These are phyloP conservation scores for Kuraishia borneana DNA, from an alignment of 805 yeast genomes.

Conservation along the genomic window DNA sequence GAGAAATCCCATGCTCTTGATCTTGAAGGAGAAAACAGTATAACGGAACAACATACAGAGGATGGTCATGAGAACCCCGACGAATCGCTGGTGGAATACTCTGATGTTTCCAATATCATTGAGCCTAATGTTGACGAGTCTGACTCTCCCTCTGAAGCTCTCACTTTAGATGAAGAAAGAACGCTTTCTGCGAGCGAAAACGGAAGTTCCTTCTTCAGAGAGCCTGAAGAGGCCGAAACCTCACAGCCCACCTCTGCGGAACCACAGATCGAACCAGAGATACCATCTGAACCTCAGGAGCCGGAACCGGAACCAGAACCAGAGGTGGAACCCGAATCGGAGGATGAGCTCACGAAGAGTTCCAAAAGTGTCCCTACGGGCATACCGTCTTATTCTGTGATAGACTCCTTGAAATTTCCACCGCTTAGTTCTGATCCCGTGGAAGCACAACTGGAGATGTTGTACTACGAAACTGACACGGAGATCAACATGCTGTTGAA, in stretches of 20 bases:
- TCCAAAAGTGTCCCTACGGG: slow-evolving; percentile 9
- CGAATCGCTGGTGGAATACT: background rate
- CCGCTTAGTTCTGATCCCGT: slow-evolving; percentile 7
- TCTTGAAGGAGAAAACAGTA: no score
- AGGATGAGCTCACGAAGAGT: slow-evolving; percentile 15
- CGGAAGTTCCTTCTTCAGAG: background rate
- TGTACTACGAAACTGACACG: slow-evolving; percentile 18
- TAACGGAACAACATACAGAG: slow-evolving; percentile 4
- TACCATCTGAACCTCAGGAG: no score
- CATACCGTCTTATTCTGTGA: slow-evolving; percentile 12
- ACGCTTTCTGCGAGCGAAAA: slow-evolving; percentile 1
- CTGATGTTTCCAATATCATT: background rate
- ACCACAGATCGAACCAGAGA: background rate
- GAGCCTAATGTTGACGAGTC: no score
- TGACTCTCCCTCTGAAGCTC: no score
- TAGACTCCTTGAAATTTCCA: slow-evolving; percentile 6
- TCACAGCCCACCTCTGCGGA: background rate
- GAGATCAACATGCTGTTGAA: slow-evolving; percentile 13
- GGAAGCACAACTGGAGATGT: slow-evolving; percentile 13
- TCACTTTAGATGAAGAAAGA: slow-evolving; percentile 1
- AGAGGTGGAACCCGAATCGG: no score
- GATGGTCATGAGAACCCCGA: slow-evolving; percentile 3
- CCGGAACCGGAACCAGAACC: no score
- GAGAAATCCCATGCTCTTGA: no score
- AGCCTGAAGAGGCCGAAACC: background rate